These are phyloP conservation scores for Lentinus tigrinus DNA, from an alignment of 768 basidiomycete genomes.

Conservation along the genomic window DNA sequence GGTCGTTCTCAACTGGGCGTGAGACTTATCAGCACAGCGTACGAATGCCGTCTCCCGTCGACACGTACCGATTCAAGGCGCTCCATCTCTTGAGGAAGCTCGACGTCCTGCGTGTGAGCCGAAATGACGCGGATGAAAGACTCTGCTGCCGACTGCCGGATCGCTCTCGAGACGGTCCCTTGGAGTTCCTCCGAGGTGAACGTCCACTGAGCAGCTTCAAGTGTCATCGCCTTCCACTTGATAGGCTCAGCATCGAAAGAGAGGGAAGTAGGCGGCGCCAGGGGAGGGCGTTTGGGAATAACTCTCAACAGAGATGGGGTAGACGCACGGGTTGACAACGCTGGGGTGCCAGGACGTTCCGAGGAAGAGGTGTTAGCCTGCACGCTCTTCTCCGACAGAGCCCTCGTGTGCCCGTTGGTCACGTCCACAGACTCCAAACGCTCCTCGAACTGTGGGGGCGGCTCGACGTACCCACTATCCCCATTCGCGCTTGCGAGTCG, in stretches of 20 bases:
- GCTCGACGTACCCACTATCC: no score
- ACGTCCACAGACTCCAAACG: not conserved
- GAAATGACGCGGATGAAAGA: conserved; percentile 72
- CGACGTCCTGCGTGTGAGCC: conserved; percentile 56
- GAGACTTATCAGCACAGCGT: not conserved
- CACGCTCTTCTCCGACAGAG: conserved; percentile 10
- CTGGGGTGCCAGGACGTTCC: conserved; percentile 5
- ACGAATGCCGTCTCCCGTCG: not conserved
- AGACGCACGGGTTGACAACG: conserved; percentile 5
- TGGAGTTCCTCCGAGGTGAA: conserved; percentile 56
- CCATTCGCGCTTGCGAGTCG: no score
- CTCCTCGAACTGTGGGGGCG: not conserved
- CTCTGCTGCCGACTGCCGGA: conserved; percentile 65
- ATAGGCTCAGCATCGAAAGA: conserved; percentile 58
- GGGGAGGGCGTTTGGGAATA: conserved; percentile 28
- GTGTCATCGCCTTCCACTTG: conserved; percentile 64
- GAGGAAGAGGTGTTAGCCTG: conserved; percentile 4
- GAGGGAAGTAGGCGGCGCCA: conserved; percentile 50
- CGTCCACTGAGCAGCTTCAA: conserved; percentile 70
- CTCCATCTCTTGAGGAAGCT: conserved; percentile 57
- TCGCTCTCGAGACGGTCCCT: conserved; percentile 67
- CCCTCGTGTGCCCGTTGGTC: conserved; percentile 1
- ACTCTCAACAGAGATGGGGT: conserved; percentile 18
- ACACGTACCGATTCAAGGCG: conserved; percentile 44
- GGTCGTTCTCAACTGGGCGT: conserved; percentile 38